Evolutionary conservation across 805 yeast species (phyloP).

Genomic region (Candida bentonensis): DNA sequence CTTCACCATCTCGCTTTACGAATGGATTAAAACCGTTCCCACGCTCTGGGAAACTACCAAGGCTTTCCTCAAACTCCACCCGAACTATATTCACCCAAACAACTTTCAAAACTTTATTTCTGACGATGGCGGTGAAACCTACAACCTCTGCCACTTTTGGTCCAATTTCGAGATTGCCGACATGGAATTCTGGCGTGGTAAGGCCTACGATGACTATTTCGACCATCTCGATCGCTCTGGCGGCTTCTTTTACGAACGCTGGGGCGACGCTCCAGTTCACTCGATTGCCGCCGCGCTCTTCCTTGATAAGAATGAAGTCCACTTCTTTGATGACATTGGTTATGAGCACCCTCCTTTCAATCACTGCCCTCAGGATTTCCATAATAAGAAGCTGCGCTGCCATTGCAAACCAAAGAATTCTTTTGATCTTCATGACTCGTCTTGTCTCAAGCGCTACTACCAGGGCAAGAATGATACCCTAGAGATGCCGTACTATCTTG

Average conservation of each 20-base stretch:
- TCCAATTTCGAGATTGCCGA: slow-evolving; percentile 69
- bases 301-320: slow-evolving; percentile 41
- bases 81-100: slow-evolving; percentile 43
- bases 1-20: slow-evolving; percentile 61
- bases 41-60: slow-evolving; percentile 65
- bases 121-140: slow-evolving; percentile 52
- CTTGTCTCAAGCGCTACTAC: slow-evolving; percentile 18
- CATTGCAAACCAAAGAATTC: slow-evolving; percentile 25
- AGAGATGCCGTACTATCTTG: neutral
- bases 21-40: slow-evolving; percentile 54
- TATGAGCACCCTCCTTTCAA: slow-evolving; percentile 51
- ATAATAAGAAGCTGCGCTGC: slow-evolving; percentile 47
- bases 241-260: slow-evolving; percentile 74
- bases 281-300: slow-evolving; percentile 58
- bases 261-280: slow-evolving; percentile 95
- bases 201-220: slow-evolving; percentile 45
- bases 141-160: slow-evolving; percentile 84
- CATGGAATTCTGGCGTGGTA: slow-evolving; percentile 49
- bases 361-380: slow-evolving; percentile 49
- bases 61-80: slow-evolving; percentile 45
- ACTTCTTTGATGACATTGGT: slow-evolving; percentile 64
- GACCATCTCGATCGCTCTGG: slow-evolving; percentile 50
- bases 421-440: slow-evolving; percentile 20
- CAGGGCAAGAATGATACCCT: slow-evolving; percentile 8
- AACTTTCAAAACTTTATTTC: slow-evolving; percentile 60